Evolutionary conservation across 305 asterid genomes (phyloP).

Genomic region (Coffea humblotiana): DNA sequence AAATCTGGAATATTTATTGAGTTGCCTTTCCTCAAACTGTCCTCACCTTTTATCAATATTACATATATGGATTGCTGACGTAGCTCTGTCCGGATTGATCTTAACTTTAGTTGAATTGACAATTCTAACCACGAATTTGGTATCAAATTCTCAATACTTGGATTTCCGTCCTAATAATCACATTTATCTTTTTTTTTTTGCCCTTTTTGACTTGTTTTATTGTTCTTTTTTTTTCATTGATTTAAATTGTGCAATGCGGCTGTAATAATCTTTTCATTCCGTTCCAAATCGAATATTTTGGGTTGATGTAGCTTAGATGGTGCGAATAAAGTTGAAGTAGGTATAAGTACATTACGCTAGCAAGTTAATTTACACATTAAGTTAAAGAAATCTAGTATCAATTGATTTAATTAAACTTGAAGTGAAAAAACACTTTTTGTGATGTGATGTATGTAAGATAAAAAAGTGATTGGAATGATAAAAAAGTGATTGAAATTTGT

Average conservation of each 20-base stretch:
- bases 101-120: background rate
- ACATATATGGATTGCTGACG: slow-evolving; percentile 20
- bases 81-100: background rate
- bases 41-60: slow-evolving; percentile 13
- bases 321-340: no score
- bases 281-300: no score
- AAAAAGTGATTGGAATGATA: no score
- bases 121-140: slow-evolving; percentile 1
- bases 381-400: background rate
- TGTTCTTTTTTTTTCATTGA: background rate
- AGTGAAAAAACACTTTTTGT: background rate
- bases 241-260: no score
- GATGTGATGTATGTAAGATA: no score
- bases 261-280: background rate
- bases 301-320: no score
- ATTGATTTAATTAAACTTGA: no score
- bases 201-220: background rate
- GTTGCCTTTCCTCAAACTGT: slow-evolving; percentile 9
- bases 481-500: no score
- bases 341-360: no score
- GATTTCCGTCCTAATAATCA: no score
- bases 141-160: background rate
- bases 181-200: no score
- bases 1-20: slow-evolving; percentile 32
- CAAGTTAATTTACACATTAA: background rate